Base-by-base conservation (phyloP, 805 yeast species). In the Dipodascus geniculatus region DNA sequence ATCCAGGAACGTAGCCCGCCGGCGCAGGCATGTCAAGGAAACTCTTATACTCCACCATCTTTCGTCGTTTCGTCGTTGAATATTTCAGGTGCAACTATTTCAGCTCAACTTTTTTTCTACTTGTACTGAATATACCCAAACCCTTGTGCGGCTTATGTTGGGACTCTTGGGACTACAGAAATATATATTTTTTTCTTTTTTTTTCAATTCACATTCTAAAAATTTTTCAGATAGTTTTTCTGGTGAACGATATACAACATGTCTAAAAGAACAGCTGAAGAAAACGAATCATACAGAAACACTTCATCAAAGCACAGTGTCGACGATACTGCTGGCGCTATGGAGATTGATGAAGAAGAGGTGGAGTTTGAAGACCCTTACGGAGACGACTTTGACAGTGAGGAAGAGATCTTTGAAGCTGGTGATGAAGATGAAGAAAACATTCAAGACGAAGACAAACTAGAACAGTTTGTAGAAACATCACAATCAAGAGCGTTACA, bases 21-120 rank as follows among this genome's bases (percentile, higher is more conserved):
- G 99, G 99, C 0, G 98, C 84, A 56, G 81, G 81, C 70, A 85
- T 87, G 63, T 85, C 88, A 50, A 91, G 71, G 68, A 93, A 93
- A 56, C 65, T 65, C 51, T 57, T 60, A 23, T 56, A 28, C 49
- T 24, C 49, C n/a, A 22, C 31, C 49, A 47, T 47, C n/a, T n/a
- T 47, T 20, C 49, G 3, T 47, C 22, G 4, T 8, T 42, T 4
- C 19, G 22, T n/a, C 48, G 19, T 16, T 31, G 11, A 11, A 31
- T 11, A 31, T 31, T 31, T 31, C 38, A 31, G 16, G 38, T 11
- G n/a, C n/a, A n/a, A n/a, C n/a, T n/a, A n/a, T n/a, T n/a, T n/a
- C 33, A 42, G 22, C 19, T 20, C 11, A 42, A 17, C 19, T 42
- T 42, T 42, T 17, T 6, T 42, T 42, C 8, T 20, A 6, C 22